A percentile compares a stretch with the other conserved stretches of the same genome.
Conservation (phyloP, 441 rosid genomes). For the Theobroma grandiflorum region DNA sequence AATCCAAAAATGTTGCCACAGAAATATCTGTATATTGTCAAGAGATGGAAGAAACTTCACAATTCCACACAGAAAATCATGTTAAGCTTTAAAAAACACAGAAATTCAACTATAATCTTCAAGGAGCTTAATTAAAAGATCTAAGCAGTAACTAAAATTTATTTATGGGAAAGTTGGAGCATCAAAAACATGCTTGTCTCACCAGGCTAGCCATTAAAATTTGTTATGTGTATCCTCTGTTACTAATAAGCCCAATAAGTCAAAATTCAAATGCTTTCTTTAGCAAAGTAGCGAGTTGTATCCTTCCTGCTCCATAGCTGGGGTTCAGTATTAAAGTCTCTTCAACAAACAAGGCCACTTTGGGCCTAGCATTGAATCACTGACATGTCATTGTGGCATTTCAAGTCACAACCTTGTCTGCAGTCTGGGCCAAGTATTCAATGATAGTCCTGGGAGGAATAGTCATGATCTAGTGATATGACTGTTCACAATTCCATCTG, state of each 20-base stretch:
- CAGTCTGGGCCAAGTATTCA: slow-evolving; percentile 11
- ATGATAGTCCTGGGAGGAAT: neutral
- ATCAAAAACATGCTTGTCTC: neutral
- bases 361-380: slow-evolving; percentile 1
- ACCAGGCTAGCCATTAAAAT: neutral
- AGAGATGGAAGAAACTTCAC: neutral
- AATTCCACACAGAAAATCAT: neutral
- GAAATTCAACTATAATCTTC: slow-evolving; percentile 9
- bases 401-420: neutral
- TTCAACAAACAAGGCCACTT: neutral
- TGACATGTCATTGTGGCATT: neutral
- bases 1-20: neutral
- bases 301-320: neutral
- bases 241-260: neutral
- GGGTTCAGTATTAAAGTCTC: slow-evolving; percentile 12
- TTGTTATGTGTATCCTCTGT: neutral
- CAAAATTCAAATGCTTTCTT: neutral
- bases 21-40: neutral
- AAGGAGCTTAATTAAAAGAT: neutral
- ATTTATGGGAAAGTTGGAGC: neutral
- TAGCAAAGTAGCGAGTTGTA: neutral
- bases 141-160: neutral
- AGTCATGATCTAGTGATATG: neutral
- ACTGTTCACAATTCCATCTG: neutral
- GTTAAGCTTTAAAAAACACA: neutral